A percentile compares a stretch with the other conserved stretches of the same genome.
These are phyloP conservation scores for Pichia inconspicua DNA, from an alignment of 1,139 yeast genomes.

Conservation along the genomic window DNA sequence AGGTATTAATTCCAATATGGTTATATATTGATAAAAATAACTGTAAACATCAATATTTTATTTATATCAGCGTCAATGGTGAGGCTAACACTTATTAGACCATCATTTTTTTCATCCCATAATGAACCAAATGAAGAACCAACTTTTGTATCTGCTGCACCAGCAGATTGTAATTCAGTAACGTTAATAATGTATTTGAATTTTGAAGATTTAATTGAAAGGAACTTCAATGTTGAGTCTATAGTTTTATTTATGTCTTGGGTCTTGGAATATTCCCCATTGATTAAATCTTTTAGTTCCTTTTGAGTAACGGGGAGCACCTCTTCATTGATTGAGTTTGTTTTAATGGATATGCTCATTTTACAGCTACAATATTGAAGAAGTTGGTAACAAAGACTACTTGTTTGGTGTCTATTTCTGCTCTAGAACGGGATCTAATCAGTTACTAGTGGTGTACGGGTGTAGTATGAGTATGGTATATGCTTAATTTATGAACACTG, in stretches of 20 bases:
- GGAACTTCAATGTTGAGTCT: slow-evolving; percentile 15
- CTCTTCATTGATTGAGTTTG: neutral
- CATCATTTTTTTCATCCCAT: slow-evolving; percentile 35
- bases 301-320: neutral
- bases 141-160: slow-evolving; percentile 18
- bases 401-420: too few relatives aligned
- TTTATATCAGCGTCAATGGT: slow-evolving; percentile 6
- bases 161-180: slow-evolving; percentile 3
- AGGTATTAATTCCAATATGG: neutral
- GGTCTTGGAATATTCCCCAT: neutral
- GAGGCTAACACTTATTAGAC: slow-evolving; percentile 25
- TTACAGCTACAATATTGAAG: neutral
- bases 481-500: too few relatives aligned
- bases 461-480: too few relatives aligned
- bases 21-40: slow-evolving; percentile 5
- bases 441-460: too few relatives aligned
- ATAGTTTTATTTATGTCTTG: slow-evolving; percentile 8
- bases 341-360: neutral
- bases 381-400: too few relatives aligned
- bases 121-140: slow-evolving; percentile 30
- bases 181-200: slow-evolving; percentile 31
- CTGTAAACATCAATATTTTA: slow-evolving; percentile 8
- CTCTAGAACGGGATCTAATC: too few relatives aligned
- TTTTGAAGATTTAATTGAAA: slow-evolving; percentile 30
- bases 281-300: neutral